These are phyloP conservation scores for Violaceomyces palustris DNA, from an alignment of 1,284 basidiomycete species.

Conservation along the genomic window DNA sequence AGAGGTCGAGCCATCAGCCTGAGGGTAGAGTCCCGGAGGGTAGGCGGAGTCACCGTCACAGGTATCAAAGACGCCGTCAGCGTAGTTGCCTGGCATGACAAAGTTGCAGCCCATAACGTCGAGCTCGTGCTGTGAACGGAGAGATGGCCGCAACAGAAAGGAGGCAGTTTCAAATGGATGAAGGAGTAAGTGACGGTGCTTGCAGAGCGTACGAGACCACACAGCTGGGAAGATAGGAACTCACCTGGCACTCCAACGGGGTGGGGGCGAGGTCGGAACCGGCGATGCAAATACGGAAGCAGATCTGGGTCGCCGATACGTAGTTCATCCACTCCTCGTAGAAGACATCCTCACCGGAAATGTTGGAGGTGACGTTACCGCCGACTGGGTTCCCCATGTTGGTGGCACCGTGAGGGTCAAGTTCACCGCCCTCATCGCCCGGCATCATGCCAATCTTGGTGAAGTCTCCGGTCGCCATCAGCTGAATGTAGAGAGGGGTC, in stretches of 20 bases:
- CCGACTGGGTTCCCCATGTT: conserved; percentile 58
- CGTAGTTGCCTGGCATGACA: conserved; percentile 52
- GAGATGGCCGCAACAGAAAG: too few relatives aligned
- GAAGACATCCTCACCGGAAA: conserved; percentile 56
- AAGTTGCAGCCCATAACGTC: conserved; percentile 54
- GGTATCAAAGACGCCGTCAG: conserved; percentile 40
- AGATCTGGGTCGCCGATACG: conserved; percentile 42
- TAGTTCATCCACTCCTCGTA: conserved; percentile 59
- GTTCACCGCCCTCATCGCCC: conserved; percentile 48
- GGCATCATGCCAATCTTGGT: conserved; percentile 45
- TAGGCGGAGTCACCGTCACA: conserved; percentile 52
- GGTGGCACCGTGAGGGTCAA: conserved; percentile 52
- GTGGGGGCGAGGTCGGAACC: conserved; percentile 40
- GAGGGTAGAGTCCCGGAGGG: conserved; percentile 49
- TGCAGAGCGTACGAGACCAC: too few relatives aligned
- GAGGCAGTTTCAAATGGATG: too few relatives aligned
- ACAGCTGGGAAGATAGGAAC: too few relatives aligned
- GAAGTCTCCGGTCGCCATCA: conserved; percentile 54
- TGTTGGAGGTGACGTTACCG: conserved; percentile 58
- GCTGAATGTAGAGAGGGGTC: conserved; percentile 55
- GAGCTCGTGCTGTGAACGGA: conserved; percentile 49
- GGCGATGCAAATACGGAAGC: conserved; percentile 52
- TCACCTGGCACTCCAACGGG: conserved; percentile 39
- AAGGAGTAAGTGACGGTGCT: too few relatives aligned
- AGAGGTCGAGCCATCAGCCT: conserved; percentile 38